Conservation (phyloP, 2,329 filamentous ascomycete genomes). For the Nothopassalora personata region DNA sequence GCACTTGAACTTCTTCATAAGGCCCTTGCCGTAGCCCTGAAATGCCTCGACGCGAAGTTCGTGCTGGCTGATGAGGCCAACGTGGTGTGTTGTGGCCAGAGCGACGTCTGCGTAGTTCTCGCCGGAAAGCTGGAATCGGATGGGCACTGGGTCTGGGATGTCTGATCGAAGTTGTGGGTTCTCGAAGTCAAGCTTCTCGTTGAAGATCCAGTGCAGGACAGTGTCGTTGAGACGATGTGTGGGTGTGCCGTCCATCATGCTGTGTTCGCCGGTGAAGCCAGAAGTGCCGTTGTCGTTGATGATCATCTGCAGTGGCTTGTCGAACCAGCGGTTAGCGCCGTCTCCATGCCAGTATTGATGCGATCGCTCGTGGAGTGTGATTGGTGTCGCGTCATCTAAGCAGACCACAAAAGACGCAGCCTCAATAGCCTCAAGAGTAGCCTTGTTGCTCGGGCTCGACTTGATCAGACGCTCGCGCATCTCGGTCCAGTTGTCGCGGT, state of each 20-base stretch:
- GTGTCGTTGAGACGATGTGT: constrained; percentile 97
- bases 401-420: constrained; percentile 86
- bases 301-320: constrained; percentile 98
- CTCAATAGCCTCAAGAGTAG: constrained; percentile 74
- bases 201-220: constrained; percentile 84
- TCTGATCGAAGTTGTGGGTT: constrained; percentile 71
- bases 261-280: constrained; percentile 97
- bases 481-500: constrained; percentile 88
- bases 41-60: constrained; percentile 92
- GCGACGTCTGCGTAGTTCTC: constrained; percentile 73
- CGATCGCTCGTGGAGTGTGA: constrained; percentile 92
- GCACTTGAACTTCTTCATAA: constrained; percentile 99
- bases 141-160: constrained; percentile 70
- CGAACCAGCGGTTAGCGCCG: constrained; percentile 91
- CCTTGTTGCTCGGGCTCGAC: constrained; percentile 72
- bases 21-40: constrained; percentile 93
- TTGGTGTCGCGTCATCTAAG: constrained; percentile 82
- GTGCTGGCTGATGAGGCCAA: constrained; percentile 74
- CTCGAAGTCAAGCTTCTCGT: constrained; percentile 88
- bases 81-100: constrained; percentile 72
- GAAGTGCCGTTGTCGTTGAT: constrained; percentile 96
- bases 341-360: constrained; percentile 98
- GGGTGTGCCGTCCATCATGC: constrained; percentile 99
- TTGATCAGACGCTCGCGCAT: constrained; percentile 68
- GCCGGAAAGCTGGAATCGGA: constrained; percentile 73